Evolutionary conservation across 1,139 yeast species (phyloP).

Genomic region (Wickerhamomyces sp.): DNA sequence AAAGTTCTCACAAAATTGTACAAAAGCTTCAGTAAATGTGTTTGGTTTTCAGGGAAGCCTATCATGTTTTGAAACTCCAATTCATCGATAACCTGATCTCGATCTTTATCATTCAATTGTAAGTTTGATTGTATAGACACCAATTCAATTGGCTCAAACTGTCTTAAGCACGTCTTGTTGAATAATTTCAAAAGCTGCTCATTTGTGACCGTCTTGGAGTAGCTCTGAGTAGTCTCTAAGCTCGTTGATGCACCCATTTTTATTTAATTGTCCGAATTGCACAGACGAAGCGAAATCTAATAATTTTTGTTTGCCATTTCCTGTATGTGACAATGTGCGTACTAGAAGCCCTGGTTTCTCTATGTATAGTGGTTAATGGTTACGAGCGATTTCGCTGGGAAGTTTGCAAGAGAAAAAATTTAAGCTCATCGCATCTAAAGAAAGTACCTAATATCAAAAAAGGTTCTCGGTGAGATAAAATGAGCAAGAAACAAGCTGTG

Average conservation of each 20-base stretch:
- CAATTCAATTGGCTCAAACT: constrained; percentile 36
- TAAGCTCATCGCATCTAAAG: neutral
- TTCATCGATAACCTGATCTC: constrained; percentile 26
- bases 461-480: neutral
- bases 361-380: neutral
- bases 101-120: constrained; percentile 25
- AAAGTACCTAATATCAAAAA: neutral
- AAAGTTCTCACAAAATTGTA: constrained; percentile 32
- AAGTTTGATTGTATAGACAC: constrained; percentile 30
- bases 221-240: constrained; percentile 6
- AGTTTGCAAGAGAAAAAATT: neutral
- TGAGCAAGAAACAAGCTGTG: constrained; percentile 27
- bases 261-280: neutral
- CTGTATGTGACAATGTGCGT: too few species aligned
- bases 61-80: constrained; percentile 27
- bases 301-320: neutral
- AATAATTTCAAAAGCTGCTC: constrained; percentile 30
- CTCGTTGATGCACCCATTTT: constrained; percentile 31
- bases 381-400: neutral
- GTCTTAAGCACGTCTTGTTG: constrained; percentile 31
- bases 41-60: constrained; percentile 27
- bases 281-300: neutral
- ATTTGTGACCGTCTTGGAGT: constrained; percentile 22
- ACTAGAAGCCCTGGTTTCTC: neutral
- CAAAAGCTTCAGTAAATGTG: constrained; percentile 27